Percentiles rank a stretch among this genome's conserved stretches.
Evolutionary conservation across 2,329 filamentous ascomycete genomes (phyloP).

Genomic region (Claviceps quebecensis): DNA sequence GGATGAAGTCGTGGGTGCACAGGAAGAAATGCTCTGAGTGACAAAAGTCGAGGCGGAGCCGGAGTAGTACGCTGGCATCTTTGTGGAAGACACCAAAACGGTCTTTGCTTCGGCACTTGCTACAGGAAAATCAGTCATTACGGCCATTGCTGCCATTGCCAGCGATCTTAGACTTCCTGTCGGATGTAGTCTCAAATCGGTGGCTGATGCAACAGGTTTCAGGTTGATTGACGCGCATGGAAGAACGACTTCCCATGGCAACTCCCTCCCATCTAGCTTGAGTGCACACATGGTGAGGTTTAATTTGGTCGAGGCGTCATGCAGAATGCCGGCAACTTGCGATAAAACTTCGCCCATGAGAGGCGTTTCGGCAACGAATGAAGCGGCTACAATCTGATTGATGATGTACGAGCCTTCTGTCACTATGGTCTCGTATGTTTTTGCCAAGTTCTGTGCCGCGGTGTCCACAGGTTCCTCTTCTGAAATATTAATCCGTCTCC

Average conservation of each 20-base stretch:
- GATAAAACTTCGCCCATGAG: slow-evolving; percentile 10
- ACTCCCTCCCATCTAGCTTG: slow-evolving; percentile 5
- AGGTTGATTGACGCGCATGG: slow-evolving; percentile 8
- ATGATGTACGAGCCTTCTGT: slow-evolving; percentile 10
- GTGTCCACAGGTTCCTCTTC: neutral
- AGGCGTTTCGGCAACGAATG: slow-evolving; percentile 2
- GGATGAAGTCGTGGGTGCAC: neutral
- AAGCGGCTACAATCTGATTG: slow-evolving; percentile 8
- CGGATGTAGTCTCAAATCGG: slow-evolving; percentile 4
- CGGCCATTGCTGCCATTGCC: neutral
- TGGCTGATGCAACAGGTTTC: neutral
- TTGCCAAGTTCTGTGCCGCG: slow-evolving; percentile 2
- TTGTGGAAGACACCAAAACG: neutral
- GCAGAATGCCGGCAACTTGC: slow-evolving; percentile 11
- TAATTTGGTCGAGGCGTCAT: slow-evolving; percentile 8
- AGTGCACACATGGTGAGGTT: slow-evolving; percentile 10
- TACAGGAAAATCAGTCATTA: slow-evolving; percentile 1
- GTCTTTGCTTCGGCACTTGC: neutral
- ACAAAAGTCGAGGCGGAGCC: too few species aligned
- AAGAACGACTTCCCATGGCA: slow-evolving; percentile 7
- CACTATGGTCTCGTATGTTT: slow-evolving; percentile 8
- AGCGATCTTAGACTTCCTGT: neutral
- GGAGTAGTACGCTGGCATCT: neutral
- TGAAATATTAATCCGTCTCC: slow-evolving; percentile 4
- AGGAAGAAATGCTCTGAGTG: neutral